These are phyloP conservation scores for Botrytis cinerea DNA, from an alignment of 2,329 filamentous ascomycete genomes.

Conservation along the genomic window DNA sequence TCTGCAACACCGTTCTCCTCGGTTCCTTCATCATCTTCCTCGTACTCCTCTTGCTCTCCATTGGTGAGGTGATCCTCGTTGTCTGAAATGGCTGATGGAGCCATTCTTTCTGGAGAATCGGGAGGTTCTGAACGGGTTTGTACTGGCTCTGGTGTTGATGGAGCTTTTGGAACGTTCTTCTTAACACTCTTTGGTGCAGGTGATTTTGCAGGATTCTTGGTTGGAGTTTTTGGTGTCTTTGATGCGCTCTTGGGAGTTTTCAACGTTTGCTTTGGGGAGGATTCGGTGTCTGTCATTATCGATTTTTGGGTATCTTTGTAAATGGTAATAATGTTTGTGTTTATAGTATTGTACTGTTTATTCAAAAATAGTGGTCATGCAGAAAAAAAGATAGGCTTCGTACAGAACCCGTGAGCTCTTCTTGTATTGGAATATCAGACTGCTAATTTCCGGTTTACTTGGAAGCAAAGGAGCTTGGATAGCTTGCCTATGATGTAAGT, in stretches of 20 bases:
- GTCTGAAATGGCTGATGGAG: constrained; percentile 19
- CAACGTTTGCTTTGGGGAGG: constrained; percentile 4
- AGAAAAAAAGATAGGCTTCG: constrained; percentile 9
- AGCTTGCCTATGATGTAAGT: constrained; percentile 18
- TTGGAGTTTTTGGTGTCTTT: constrained; percentile 15
- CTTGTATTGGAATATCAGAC: constrained; percentile 19
- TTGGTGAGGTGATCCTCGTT: constrained; percentile 23
- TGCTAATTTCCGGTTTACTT: constrained; percentile 25
- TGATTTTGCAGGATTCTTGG: constrained; percentile 6
- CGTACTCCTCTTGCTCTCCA: constrained; percentile 23
- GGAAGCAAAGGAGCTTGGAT: constrained; percentile 10
- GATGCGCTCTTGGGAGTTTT: constrained; percentile 12
- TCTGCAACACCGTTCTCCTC: constrained; percentile 19
- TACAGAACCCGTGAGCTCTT: constrained; percentile 24
- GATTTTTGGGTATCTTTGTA: constrained; percentile 7
- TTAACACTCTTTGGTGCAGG: constrained; percentile 10
- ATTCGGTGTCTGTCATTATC: constrained; percentile 25
- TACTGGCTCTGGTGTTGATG: constrained; percentile 23
- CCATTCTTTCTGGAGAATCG: constrained; percentile 23
- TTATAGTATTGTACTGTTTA: not conserved
- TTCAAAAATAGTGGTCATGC: constrained; percentile 10
- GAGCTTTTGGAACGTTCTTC: constrained; percentile 14
- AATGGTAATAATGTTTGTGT: not conserved
- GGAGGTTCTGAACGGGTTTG: constrained; percentile 23
- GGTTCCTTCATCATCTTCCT: constrained; percentile 18